Evolutionary conservation across 2,329 filamentous ascomycete genomes (phyloP).

Genomic region (Boeremia lycopersici): DNA sequence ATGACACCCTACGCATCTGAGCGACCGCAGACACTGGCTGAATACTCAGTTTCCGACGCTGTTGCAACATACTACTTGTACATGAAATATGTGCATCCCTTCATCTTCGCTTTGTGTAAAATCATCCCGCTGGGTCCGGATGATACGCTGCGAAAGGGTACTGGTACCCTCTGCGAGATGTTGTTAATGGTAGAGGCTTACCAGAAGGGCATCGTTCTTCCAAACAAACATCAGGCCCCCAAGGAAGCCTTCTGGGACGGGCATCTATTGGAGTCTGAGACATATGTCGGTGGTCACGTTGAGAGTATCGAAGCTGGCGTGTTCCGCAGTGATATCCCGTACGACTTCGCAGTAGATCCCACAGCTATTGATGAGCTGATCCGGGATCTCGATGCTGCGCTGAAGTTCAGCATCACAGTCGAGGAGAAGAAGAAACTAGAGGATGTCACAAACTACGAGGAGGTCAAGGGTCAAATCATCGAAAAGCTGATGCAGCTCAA

Average conservation of each 20-base stretch:
- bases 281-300: constrained; percentile 97
- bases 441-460: constrained; percentile 58
- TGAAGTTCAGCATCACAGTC: constrained; percentile 74
- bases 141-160: constrained; percentile 92
- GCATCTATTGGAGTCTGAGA: constrained; percentile 94
- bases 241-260: constrained; percentile 97
- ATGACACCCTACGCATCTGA: constrained; percentile 92
- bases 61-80: constrained; percentile 99
- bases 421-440: constrained; percentile 61
- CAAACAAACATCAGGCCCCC: constrained; percentile 92
- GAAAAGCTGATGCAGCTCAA: constrained; percentile 74
- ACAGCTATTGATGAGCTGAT: constrained; percentile 88
- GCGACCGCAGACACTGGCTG: constrained; percentile 88
- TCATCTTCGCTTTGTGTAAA: constrained; percentile 97
- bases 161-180: constrained; percentile 99
- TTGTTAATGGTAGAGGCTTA: constrained; percentile 98
- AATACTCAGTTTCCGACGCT: constrained; percentile 98
- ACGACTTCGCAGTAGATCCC: constrained; percentile 90
- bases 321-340: constrained; percentile 93
- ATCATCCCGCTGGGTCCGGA: constrained; percentile 93
- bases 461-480: constrained; percentile 79
- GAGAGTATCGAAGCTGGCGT: constrained; percentile 99
- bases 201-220: constrained; percentile 85
- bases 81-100: constrained; percentile 99
- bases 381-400: constrained; percentile 81